Conservation (phyloP, 2,329 filamentous ascomycete genomes). For the Scedosporium minutisporum region DNA sequence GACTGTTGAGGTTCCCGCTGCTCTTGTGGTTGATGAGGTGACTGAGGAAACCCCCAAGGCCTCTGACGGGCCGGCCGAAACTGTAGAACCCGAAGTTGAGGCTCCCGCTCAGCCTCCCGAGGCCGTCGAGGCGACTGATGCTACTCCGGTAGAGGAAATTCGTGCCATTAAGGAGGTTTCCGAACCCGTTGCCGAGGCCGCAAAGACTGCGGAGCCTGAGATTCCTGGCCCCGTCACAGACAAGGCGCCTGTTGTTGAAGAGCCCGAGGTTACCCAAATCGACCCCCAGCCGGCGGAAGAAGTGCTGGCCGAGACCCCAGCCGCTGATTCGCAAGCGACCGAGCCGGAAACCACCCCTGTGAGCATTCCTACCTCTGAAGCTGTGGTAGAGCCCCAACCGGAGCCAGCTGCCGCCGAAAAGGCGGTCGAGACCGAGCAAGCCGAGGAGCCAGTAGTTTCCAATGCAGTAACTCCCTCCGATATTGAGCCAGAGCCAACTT, state of each 20-base stretch:
- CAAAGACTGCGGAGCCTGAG: neutral
- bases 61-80: neutral
- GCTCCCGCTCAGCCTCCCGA: neutral
- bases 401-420: neutral
- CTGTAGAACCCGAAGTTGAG: neutral
- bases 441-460: neutral
- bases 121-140: neutral
- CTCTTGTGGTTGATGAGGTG: neutral
- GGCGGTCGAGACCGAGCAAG: neutral
- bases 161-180: neutral
- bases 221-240: neutral
- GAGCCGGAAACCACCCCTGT: neutral
- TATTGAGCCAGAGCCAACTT: neutral
- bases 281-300: neutral
- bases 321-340: neutral
- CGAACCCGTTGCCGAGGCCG: neutral
- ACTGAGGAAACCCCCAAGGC: neutral
- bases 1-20: neutral
- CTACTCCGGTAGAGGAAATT: neutral
- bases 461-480: neutral
- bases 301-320: neutral
- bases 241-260: neutral
- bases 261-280: neutral
- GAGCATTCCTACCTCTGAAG: neutral
- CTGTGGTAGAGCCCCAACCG: neutral